A percentile compares a stretch with the other conserved stretches of the same genome.
phyloP scores from a whole-genome alignment of 1,284 basidiomycete genomes.

The Trichosporon sp. region DNA sequence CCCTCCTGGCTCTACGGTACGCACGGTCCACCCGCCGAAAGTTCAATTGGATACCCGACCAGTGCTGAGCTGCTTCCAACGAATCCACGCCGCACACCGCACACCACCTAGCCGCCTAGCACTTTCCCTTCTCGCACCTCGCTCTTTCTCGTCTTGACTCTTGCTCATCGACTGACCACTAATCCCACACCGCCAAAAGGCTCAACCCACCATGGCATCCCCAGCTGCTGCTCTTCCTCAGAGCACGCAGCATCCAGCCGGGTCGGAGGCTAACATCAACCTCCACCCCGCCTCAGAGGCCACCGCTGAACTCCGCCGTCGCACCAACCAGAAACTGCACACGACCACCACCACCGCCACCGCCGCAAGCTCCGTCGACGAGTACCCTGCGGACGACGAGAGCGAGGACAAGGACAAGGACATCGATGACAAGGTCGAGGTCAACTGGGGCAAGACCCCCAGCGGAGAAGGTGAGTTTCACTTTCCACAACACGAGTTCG shows the following conservation, averaged over 20 bases:
- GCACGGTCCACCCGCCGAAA: conserved; percentile 8
- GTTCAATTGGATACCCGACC: conserved; percentile 10
- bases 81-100: not conserved
- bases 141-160: not conserved
- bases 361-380: not conserved
- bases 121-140: not conserved
- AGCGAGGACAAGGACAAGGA: conserved; percentile 27
- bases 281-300: conserved; percentile 4
- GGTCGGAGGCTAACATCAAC: not conserved
- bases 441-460: conserved; percentile 86
- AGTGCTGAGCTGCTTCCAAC: too few species aligned
- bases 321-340: conserved; percentile 12
- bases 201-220: conserved; percentile 10
- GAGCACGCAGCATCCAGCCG: conserved; percentile 3
- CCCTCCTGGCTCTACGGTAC: not conserved
- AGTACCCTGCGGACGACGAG: conserved; percentile 35
- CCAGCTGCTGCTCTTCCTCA: conserved; percentile 1
- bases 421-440: conserved; percentile 56
- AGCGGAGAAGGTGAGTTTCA: conserved; percentile 68
- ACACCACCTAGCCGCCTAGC: too few species aligned
- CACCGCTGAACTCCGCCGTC: conserved; percentile 20
- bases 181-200: not conserved
- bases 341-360: not conserved
- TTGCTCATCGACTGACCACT: not conserved
- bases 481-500: not conserved